Base-by-base conservation (phyloP, 2,329 filamentous ascomycete genomes). In the Fonsecaea pedrosoi region DNA sequence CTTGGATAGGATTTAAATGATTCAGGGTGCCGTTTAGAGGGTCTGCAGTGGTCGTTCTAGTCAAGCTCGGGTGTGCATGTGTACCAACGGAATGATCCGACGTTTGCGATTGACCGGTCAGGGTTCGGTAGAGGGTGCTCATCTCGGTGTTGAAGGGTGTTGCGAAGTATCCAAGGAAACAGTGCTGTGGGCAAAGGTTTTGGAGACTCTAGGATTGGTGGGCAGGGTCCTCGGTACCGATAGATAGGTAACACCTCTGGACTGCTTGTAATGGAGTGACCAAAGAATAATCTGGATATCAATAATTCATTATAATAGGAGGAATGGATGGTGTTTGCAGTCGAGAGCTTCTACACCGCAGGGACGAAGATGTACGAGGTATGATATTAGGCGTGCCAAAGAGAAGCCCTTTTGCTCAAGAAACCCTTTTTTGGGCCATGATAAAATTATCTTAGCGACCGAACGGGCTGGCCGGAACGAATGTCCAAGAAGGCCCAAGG, bases 1-100 rank as follows among this genome's bases (percentile, higher is more conserved):
- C 84, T 80, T 97, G 91, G 59, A 86, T 82, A 21, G 84, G 81
- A 32, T 82, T 91, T 67, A 97, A 84, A 78, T 94, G 90, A 57
- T 92, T 90, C 54, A 94, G 82, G 77, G 96, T 93, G n/a, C 92
- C 93, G 9, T 75, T 75, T 42, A 69, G 61, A 18, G 71, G 71
- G 59, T 74, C 72, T 15, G 70, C 69, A 32, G 72, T 73, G 5
- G 68, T 71, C 1, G 69, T 72, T 70, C 60, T 62, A 35, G 68
- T 61, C 62, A 71, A 55, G 37, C 64, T 67, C 42, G 57, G 48
- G 8, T 63, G 60, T 12, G 58, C 55, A 40, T 42, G 61, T 35
- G 60, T 57, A 34, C 38, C 42, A 37, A 56, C 37, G 12, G 70
- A 68, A 15, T 67, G 58, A 34, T 73, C 66, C 4, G 72, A 73